Evolutionary conservation across 176 grass and related monocot genomes (phyloP).

Genomic region (Poa annua): DNA sequence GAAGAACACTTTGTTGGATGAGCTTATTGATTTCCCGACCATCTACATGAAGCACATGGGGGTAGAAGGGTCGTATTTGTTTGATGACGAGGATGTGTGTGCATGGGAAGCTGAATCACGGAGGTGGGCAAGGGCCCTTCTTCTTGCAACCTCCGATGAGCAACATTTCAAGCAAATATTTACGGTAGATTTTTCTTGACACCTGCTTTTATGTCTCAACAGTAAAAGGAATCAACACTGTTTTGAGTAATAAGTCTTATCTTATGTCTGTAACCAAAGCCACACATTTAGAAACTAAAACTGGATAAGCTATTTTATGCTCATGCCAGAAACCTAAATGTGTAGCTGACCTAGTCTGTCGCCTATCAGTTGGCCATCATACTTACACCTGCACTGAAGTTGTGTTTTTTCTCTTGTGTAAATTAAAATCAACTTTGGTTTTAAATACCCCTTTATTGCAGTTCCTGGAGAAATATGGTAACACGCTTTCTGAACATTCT

Average conservation of each 20-base stretch:
- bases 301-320: constrained; percentile 29
- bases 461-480: constrained; percentile 61
- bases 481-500: constrained; percentile 59
- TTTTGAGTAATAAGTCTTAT: constrained; percentile 12
- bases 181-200: constrained; percentile 57
- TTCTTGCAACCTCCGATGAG: constrained; percentile 73
- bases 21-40: constrained; percentile 74
- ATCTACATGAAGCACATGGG: constrained; percentile 59
- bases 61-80: constrained; percentile 51
- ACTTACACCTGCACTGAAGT: constrained; percentile 12
- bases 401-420: neutral
- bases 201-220: constrained; percentile 48
- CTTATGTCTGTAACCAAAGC: neutral
- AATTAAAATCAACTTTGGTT: constrained; percentile 33
- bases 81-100: constrained; percentile 87
- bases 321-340: neutral
- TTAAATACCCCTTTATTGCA: constrained; percentile 45
- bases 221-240: neutral
- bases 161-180: constrained; percentile 65
- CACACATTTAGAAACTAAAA: too few relatives aligned
- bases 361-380: neutral
- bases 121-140: constrained; percentile 85
- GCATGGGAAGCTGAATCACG: constrained; percentile 86
- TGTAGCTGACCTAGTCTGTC: neutral
- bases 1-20: constrained; percentile 56